Conservation (phyloP, 23 red algal species). For the Gracilaria gracilis region DNA sequence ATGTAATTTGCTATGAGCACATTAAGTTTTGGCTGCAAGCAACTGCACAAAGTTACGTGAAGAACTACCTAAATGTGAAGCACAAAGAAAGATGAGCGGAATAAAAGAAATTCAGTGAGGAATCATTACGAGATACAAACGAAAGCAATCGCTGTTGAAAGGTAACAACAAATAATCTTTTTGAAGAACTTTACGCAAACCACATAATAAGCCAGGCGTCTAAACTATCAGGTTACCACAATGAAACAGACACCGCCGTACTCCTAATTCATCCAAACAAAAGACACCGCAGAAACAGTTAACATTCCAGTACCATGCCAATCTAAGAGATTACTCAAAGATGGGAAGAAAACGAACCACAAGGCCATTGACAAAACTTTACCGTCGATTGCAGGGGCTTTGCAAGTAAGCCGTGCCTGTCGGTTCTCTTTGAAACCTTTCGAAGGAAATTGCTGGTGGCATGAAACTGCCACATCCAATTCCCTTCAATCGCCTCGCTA, state of each 20-base stretch:
- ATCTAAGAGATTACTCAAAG: not conserved
- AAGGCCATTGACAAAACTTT: not conserved
- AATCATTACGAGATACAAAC: not conserved
- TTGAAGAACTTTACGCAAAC: not conserved
- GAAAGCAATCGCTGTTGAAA: not conserved
- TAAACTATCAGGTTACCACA: not conserved
- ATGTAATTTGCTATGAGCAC: no score
- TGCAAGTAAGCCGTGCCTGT: not conserved
- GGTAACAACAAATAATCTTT: not conserved
- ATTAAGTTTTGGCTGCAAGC: no score
- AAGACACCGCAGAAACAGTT: not conserved
- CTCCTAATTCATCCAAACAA: not conserved
- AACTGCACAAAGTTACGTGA: no score
- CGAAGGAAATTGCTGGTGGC: not conserved
- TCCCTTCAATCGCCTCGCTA: not conserved
- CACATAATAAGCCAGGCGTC: not conserved
- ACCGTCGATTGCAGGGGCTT: not conserved
- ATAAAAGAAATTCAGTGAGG: not conserved
- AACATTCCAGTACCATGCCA: no score
- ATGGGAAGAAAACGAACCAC: not conserved
- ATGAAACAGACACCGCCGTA: not conserved
- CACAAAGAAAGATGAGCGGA: not conserved
- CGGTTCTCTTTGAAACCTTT: not conserved
- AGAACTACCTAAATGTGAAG: not conserved
- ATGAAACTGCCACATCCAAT: not conserved